A percentile compares a stretch with the other conserved stretches of the same genome.
Evolutionary conservation across 1,139 yeast species (phyloP).

Genomic region (Maudiozyma humilis): DNA sequence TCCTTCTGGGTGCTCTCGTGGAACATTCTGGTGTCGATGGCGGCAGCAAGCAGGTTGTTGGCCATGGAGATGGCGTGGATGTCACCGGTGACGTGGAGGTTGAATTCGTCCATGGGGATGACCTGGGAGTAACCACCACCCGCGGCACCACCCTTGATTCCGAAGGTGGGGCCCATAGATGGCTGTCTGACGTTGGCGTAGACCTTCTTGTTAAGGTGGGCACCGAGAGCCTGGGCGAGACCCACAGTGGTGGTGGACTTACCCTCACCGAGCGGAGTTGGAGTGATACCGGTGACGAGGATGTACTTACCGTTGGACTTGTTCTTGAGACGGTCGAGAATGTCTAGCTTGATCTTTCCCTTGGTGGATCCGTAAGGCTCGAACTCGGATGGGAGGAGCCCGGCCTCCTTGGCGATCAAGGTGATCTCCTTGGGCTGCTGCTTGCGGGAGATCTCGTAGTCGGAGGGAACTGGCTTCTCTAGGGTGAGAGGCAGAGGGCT

Average conservation of each 20-base stretch:
- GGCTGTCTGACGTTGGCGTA: constrained; percentile 98
- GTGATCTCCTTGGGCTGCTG: constrained; percentile 82
- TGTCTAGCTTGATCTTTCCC: constrained; percentile 76
- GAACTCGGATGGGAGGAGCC: constrained; percentile 70
- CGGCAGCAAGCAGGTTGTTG: constrained; percentile 91
- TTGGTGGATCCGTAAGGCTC: constrained; percentile 90
- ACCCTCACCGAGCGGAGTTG: constrained; percentile 98
- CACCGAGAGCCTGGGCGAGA: constrained; percentile 91
- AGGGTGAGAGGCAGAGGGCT: constrained; percentile 56
- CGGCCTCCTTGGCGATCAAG: constrained; percentile 77
- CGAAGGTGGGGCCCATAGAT: constrained; percentile 98
- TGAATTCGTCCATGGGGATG: constrained; percentile 98
- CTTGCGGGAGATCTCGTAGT: constrained; percentile 82
- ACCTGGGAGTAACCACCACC: constrained; percentile 99
- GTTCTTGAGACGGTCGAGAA: constrained; percentile 61
- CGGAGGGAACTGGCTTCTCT: constrained; percentile 82
- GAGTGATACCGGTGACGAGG: constrained; percentile 94
- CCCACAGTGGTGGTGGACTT: constrained; percentile 97
- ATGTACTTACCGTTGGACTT: constrained; percentile 81
- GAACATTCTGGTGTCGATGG: constrained; percentile 95
- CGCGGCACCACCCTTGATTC: constrained; percentile 99
- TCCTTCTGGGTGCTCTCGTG: constrained; percentile 93
- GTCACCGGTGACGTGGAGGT: constrained; percentile 96
- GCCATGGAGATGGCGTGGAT: constrained; percentile 97
- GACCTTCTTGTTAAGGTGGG: constrained; percentile 76